These are phyloP conservation scores for Blastomyces parvus DNA, from an alignment of 2,329 filamentous ascomycete species.

Conservation along the genomic window DNA sequence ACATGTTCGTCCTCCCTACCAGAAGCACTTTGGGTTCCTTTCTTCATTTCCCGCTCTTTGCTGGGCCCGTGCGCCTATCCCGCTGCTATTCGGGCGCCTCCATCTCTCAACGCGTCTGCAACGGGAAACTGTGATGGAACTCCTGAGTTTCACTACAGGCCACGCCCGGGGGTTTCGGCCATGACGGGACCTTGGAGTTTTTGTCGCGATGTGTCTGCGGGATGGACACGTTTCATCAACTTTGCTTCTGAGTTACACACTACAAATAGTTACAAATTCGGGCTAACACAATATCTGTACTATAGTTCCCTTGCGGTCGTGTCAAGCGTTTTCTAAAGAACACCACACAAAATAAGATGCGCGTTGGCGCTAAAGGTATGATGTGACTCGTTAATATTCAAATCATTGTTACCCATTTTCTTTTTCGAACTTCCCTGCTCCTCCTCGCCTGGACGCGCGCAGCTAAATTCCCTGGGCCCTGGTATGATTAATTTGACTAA, in stretches of 20 bases:
- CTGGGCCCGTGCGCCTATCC: neutral
- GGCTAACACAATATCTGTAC: constrained; percentile 25
- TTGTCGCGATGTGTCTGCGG: neutral
- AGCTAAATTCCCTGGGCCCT: neutral
- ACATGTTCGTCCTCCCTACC: constrained; percentile 58
- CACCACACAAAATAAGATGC: constrained; percentile 99
- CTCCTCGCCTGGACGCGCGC: neutral
- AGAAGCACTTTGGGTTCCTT: constrained; percentile 7
- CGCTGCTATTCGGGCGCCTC: neutral
- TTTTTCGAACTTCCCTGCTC: neutral
- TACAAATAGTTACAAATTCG: constrained; percentile 1
- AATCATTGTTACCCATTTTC: neutral
- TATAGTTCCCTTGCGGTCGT: constrained; percentile 94
- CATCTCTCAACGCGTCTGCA: constrained; percentile 9
- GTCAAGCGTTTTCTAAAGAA: constrained; percentile 99
- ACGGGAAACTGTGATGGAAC: neutral
- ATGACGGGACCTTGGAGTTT: neutral
- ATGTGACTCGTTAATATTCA: neutral
- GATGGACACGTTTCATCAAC: constrained; percentile 7
- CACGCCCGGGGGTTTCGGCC: neutral
- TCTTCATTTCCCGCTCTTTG: neutral
- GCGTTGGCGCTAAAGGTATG: constrained; percentile 80
- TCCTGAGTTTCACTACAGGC: neutral
- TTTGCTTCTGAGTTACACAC: constrained; percentile 5
- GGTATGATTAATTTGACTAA: neutral